These are phyloP conservation scores for Colletotrichum tropicale DNA, from an alignment of 2,329 filamentous ascomycete genomes.

Conservation along the genomic window DNA sequence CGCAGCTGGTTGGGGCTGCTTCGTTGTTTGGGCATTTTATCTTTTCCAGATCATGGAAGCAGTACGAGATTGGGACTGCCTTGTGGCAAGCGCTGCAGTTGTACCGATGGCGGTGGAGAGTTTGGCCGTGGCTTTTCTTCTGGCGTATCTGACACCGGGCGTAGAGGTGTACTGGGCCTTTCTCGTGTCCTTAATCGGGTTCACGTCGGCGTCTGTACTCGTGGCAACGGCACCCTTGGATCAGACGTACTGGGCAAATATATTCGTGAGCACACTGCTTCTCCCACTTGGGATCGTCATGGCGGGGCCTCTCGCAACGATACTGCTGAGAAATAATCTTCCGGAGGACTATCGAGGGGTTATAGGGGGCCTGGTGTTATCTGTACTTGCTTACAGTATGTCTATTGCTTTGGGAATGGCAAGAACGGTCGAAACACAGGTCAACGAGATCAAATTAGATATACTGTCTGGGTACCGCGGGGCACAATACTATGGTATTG, in stretches of 20 bases:
- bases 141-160: constrained; percentile 48
- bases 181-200: constrained; percentile 44
- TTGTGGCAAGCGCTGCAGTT: constrained; percentile 48
- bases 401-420: constrained; percentile 69
- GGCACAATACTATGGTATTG: constrained; percentile 45
- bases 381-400: constrained; percentile 71
- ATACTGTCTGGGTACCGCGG: constrained; percentile 37
- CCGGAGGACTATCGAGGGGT: constrained; percentile 48
- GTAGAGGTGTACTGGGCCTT: neutral
- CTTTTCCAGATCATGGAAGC: constrained; percentile 52
- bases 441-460: constrained; percentile 26
- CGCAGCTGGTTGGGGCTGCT: constrained; percentile 56
- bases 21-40: constrained; percentile 58
- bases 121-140: constrained; percentile 39
- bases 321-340: constrained; percentile 61
- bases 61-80: constrained; percentile 42
- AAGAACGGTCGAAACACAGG: constrained; percentile 60
- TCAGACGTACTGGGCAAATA: constrained; percentile 68
- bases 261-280: constrained; percentile 63
- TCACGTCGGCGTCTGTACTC: constrained; percentile 45
- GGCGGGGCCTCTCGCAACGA: constrained; percentile 63
- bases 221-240: constrained; percentile 51
- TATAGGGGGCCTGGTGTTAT: constrained; percentile 61
- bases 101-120: constrained; percentile 46
- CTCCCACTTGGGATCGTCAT: constrained; percentile 70